Conservation (phyloP, 2,329 filamentous ascomycete genomes). For the Sporothrix brunneoviolacea region DNA sequence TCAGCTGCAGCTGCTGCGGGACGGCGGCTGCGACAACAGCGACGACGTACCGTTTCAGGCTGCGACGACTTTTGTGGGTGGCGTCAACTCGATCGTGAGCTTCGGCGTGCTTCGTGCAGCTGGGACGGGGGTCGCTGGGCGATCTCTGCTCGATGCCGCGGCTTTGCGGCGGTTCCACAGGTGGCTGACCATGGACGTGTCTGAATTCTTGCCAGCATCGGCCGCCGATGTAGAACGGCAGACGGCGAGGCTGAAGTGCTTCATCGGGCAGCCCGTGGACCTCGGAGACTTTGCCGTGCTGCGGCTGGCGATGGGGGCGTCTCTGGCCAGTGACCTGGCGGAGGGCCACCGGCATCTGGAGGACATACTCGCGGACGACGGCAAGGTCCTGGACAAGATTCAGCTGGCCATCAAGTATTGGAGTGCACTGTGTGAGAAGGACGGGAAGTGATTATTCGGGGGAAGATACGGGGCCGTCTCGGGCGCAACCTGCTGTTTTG, state of each 20-base stretch:
- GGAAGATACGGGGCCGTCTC: background rate
- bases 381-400: slow-evolving; percentile 6
- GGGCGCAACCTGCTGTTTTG: no score
- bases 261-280: slow-evolving; percentile 11
- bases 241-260: slow-evolving; percentile 1
- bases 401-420: slow-evolving; percentile 3
- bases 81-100: slow-evolving; percentile 13
- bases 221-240: slow-evolving; percentile 5
- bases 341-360: slow-evolving; percentile 1
- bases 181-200: slow-evolving; percentile 9
- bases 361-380: slow-evolving; percentile 6
- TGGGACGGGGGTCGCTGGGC: background rate
- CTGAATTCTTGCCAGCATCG: background rate
- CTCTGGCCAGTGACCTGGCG: slow-evolving; percentile 12
- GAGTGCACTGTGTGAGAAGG: background rate
- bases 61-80: slow-evolving; percentile 1
- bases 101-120: background rate
- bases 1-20: slow-evolving; percentile 2
- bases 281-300: slow-evolving; percentile 8
- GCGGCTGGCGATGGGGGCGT: slow-evolving; percentile 9
- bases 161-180: slow-evolving; percentile 3
- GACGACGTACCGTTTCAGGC: background rate
- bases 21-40: background rate
- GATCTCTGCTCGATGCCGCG: background rate
- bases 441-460: background rate